Percentiles rank a stretch among this genome's conserved stretches.
phyloP scores from a whole-genome alignment of 108 stramenopile genomes.

The Nitzschia sp. region DNA sequence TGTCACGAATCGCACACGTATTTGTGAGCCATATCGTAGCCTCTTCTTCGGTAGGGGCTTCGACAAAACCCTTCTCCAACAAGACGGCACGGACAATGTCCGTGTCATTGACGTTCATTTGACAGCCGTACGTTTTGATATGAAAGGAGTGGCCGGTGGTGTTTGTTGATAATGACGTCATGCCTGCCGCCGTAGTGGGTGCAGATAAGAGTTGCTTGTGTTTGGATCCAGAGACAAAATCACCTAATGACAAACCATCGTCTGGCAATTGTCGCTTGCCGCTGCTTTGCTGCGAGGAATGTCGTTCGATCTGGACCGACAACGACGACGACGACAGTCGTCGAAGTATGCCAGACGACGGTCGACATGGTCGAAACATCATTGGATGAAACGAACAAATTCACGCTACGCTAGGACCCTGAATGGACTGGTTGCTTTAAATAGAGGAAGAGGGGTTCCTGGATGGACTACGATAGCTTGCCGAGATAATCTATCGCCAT shows the following conservation, averaged over 20 bases:
- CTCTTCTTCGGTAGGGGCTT: conserved; percentile 32
- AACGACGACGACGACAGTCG: not conserved
- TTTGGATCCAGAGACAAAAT: conserved; percentile 23
- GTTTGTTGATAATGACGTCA: conserved; percentile 5
- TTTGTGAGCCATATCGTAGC: conserved; percentile 92
- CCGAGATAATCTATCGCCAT: no score
- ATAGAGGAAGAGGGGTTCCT: no score
- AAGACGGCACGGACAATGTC: conserved; percentile 93
- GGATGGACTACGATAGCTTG: no score
- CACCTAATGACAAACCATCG: conserved; percentile 43
- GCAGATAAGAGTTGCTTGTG: not conserved
- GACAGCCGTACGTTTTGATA: conserved; percentile 98
- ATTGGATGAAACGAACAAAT: no score
- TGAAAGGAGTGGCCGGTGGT: conserved; percentile 61
- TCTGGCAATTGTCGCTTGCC: conserved; percentile 18
- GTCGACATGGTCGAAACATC: no score
- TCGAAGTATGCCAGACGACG: not conserved
- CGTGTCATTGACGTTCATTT: conserved; percentile 98
- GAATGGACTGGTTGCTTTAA: no score
- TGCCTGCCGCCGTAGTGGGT: not conserved
- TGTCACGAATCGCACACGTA: conserved; percentile 99
- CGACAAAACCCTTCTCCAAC: conserved; percentile 39
- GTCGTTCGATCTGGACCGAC: conserved; percentile 18
- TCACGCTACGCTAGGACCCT: no score
- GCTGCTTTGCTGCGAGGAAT: not conserved